A percentile compares a stretch with the other conserved stretches of the same genome.
phyloP scores from a whole-genome alignment of 2,329 filamentous ascomycete genomes.

The Boeremia lycopersici region DNA sequence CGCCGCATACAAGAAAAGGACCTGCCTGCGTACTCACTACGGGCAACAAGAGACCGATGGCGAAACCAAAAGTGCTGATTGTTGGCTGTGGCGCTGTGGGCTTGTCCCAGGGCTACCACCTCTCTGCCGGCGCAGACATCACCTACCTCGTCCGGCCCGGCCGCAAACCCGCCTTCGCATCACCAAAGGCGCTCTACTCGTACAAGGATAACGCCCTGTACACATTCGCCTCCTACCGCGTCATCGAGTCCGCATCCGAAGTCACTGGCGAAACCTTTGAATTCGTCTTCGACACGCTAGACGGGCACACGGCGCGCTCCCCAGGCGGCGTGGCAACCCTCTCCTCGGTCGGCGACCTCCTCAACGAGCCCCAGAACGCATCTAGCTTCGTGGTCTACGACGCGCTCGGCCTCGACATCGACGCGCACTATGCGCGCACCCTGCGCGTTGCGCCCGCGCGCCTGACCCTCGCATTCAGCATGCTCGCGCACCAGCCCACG shows the following conservation, averaged over 20 bases:
- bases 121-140: conserved; percentile 25
- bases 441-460: conserved; percentile 16
- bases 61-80: conserved; percentile 26
- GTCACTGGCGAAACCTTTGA: conserved; percentile 21
- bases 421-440: conserved; percentile 20
- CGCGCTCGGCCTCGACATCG: conserved; percentile 24
- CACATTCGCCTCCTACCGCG: conserved; percentile 23
- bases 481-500: conserved; percentile 31
- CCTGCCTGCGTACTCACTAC: not conserved
- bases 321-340: conserved; percentile 24
- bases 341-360: conserved; percentile 18
- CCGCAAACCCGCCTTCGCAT: conserved; percentile 22
- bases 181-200: conserved; percentile 27
- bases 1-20: not conserved
- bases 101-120: conserved; percentile 26
- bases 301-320: conserved; percentile 28
- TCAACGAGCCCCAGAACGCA: conserved; percentile 13
- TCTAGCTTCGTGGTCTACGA: conserved; percentile 23
- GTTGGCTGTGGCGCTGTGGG: conserved; percentile 32
- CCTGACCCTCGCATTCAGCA: conserved; percentile 18
- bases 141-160: conserved; percentile 33
- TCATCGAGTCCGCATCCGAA: conserved; percentile 25
- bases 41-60: conserved; percentile 5
- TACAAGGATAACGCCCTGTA: conserved; percentile 26
- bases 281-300: conserved; percentile 29